Percentiles rank a stretch among this genome's conserved stretches.
Evolutionary conservation across 352 stramenopile species (phyloP).

Genomic region (Globisporangium takayamanum): DNA sequence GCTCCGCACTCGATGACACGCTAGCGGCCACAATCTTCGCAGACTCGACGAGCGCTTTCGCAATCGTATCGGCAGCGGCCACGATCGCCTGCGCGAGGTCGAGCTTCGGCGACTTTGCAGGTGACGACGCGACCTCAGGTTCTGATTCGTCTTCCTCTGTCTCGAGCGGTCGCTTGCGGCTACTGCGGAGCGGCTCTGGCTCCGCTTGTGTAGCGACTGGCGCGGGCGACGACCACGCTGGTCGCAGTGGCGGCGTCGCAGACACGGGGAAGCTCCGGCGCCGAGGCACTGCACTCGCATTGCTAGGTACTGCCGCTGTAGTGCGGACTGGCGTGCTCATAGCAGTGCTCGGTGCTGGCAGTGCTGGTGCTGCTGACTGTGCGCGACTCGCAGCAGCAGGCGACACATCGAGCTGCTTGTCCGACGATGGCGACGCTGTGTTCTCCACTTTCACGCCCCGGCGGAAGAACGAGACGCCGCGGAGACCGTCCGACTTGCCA

Average conservation of each 20-base stretch:
- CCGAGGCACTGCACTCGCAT: too few species aligned
- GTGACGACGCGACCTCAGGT: not conserved
- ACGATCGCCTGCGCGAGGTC: slow-evolving; percentile 7
- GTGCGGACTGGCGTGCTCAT: not conserved
- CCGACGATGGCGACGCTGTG: not conserved
- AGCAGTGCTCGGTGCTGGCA: too few species aligned
- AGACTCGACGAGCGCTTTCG: slow-evolving; percentile 5
- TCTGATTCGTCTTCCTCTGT: not conserved
- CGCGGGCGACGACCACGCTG: not conserved
- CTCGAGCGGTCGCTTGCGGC: not conserved
- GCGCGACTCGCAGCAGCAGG: not conserved
- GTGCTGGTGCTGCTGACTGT: not conserved
- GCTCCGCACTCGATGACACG: slow-evolving; percentile 8
- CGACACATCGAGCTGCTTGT: not conserved
- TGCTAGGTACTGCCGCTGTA: not conserved
- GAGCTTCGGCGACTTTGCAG: slow-evolving; percentile 3
- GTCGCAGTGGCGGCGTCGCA: too few species aligned
- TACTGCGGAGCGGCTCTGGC: not conserved
- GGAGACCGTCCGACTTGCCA: not conserved
- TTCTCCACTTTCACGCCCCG: not conserved
- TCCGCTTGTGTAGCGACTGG: not conserved
- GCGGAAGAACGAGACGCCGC: slow-evolving; percentile 1
- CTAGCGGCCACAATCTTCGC: slow-evolving; percentile 3
- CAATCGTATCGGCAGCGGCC: slow-evolving; percentile 1
- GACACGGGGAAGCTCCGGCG: not conserved